phyloP scores from a whole-genome alignment of 2,329 filamentous ascomycete species.

The Endothia cerciana region DNA sequence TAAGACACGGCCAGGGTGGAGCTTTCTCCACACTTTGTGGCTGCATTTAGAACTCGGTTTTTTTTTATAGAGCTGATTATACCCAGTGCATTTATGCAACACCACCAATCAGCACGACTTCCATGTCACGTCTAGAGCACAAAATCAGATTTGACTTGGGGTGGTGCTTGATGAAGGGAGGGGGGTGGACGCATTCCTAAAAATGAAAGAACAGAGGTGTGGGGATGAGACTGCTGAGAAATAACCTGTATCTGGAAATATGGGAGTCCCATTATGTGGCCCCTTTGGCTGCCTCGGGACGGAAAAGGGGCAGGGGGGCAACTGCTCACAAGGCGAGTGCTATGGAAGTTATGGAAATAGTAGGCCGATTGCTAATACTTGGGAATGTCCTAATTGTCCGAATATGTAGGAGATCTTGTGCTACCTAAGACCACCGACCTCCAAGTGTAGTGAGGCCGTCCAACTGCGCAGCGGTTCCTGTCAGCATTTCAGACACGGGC shows the following conservation, averaged over 20 bases:
- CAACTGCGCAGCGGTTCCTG: too few species aligned
- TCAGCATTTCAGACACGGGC: neutral
- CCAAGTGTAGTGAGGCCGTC: neutral
- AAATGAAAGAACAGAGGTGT: neutral
- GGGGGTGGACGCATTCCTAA: neutral
- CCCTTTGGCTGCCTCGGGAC: neutral
- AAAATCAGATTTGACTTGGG: neutral
- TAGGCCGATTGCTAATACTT: neutral
- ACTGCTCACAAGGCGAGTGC: neutral
- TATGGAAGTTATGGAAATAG: neutral
- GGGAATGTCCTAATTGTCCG: neutral
- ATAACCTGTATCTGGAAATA: neutral
- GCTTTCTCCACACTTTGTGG: neutral
- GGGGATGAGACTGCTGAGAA: too few species aligned
- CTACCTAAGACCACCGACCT: neutral
- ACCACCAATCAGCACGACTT: neutral
- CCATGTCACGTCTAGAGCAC: neutral
- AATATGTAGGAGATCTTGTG: neutral
- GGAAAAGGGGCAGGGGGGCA: constrained; percentile 12
- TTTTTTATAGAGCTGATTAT: neutral
- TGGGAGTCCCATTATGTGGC: neutral
- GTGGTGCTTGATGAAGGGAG: neutral
- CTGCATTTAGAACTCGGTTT: neutral
- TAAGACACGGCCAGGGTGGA: neutral
- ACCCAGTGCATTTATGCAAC: neutral